Evolutionary conservation across 495 filamentous ascomycete genomes (phyloP), one percentile per base, ranked within the genome.

Genomic region (Acidiella bohemica): DNA sequence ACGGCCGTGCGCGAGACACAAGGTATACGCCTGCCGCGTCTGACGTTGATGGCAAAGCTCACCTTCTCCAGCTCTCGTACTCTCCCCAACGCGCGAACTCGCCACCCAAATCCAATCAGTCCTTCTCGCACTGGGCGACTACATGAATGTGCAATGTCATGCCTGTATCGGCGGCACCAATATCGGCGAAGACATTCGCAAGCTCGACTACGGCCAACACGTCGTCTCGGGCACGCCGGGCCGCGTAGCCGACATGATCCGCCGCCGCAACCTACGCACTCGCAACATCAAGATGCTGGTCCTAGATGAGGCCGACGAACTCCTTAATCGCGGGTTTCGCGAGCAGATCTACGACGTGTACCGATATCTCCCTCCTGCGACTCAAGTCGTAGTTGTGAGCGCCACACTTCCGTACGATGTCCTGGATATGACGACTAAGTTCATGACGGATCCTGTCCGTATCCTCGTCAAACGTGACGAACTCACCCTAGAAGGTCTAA

Each of bases 291-390:
- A 99, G 73, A 96, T 99, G 84, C 74, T 99, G 24, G 87, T 99
- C 29, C 78, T 99, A 36, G 90, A 99, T 56, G 90, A 99, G 61
- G 90, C 90, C 36, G 90, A 99, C 53, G 90, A 99, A 57, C 64
- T 82, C 33, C 60, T 69, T 25, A 83, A 95, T 63, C 82, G 84
- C 32, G 90, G 90, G 53, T 99, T 99, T 72, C 76, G 84, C 42
- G 90, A 99, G 67, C 90, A 99, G 63, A 99, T 99, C 62, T 96
- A 99, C 68, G 90, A 99, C 54, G 85, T 99, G 33, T 99, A 93
- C 69, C 86, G 86, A 47, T 88, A 93, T 49, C 78, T 99, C 4
- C 90, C 90, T 0, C 92, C 84, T 28, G 81, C 84, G 18, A 99
- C 90, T 32, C 90, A 99, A 64, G 90, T 99, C 27, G 90, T 99